Evolutionary conservation across 306 rosid genomes (phyloP), one percentile per base, ranked within the genome.

Genomic region (Quercus cerris): DNA sequence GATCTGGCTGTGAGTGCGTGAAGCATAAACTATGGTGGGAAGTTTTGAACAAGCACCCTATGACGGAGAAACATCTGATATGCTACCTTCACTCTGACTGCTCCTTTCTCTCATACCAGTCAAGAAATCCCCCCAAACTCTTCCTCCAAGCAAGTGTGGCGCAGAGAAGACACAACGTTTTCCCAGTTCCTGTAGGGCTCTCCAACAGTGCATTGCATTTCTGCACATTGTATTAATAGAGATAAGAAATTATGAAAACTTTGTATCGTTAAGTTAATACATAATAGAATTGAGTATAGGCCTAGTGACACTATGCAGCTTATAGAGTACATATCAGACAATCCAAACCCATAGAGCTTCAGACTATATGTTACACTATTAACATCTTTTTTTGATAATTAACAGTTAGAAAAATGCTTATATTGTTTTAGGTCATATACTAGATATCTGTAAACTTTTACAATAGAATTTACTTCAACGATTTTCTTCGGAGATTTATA

Each of bases 151-250:
- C 97, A 86, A 95, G 76, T 31, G 98, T 90, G 77, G 99, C 98
- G 61, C 99, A 95, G 2, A 95, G 93, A 85, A 95, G 96, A 88
- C 98, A 95, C 22, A 95, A 86, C 3, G 99, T 95, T 84, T 95
- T 95, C 64, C 99, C 99, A 52, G 99, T 95, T 77, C 99, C 98
- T 1, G 99, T 93, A 10, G 99, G 99, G 88, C 99, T 95, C 92
- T 95, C 99, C 90, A 95, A 76, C 71, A 95, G 84, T 38, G 99
- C 99, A 74, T 95, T 95, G 61, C 90, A 22, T 22, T 22, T 22
- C 22, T 94, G 88, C 81, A 38, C 46, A 2, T 8, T 22, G 22
- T 22, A 22, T 22, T 22, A 22, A 22, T 22, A 22, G 22, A 22
- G 22, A 22, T 22, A 22, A 22, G 22, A 22, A 22, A 22, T 22